These are phyloP conservation scores for Auxenochlorella protothecoides DNA, from an alignment of 139 green algal genomes.

Conservation along the genomic window DNA sequence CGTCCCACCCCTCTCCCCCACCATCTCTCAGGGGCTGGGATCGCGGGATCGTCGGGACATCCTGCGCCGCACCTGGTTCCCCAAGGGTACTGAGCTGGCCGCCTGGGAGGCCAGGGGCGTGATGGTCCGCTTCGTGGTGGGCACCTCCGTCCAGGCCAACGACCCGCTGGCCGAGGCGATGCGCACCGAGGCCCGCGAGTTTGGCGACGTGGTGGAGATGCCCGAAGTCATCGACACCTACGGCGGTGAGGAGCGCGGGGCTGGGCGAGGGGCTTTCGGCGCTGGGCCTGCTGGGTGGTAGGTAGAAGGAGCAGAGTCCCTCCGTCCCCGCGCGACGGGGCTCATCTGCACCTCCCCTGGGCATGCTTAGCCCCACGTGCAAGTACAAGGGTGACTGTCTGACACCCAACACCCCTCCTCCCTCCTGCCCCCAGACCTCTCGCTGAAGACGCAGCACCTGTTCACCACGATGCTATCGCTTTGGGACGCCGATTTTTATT, in stretches of 20 bases:
- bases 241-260: neutral
- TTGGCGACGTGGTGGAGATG: conserved; percentile 28
- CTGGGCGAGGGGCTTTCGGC: neutral
- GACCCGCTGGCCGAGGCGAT: conserved; percentile 22
- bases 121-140: conserved; percentile 37
- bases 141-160: conserved; percentile 27
- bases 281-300: neutral
- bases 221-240: conserved; percentile 47
- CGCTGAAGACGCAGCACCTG: conserved; percentile 44
- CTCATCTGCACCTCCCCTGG: too few relatives aligned
- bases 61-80: conserved; percentile 38
- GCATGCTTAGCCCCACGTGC: too few relatives aligned
- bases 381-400: too few relatives aligned
- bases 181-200: conserved; percentile 19
- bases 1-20: too few relatives aligned
- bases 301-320: too few relatives aligned
- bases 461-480: conserved; percentile 26
- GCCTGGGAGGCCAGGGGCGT: conserved; percentile 22
- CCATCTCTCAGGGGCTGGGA: conserved; percentile 17
- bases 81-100: conserved; percentile 15
- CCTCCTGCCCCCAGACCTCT: conserved; percentile 23
- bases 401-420: neutral
- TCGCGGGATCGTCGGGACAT: conserved; percentile 24
- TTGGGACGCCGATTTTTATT: conserved; percentile 58
- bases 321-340: too few relatives aligned